Conservation (phyloP, 331 rosid genomes). For the Stylosanthes scabra region DNA sequence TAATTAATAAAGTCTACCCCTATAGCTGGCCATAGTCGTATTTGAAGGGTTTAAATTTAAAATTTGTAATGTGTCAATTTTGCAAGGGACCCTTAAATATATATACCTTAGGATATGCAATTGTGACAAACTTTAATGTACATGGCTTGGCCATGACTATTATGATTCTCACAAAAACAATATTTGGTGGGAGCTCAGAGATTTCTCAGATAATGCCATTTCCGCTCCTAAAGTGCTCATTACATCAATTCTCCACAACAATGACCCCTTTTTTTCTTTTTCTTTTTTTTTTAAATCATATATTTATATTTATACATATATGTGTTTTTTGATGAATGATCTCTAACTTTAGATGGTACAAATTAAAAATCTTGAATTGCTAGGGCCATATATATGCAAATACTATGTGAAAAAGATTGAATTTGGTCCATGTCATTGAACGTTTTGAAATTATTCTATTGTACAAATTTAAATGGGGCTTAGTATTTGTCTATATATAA, state of each 20-base stretch:
- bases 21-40: constrained; percentile 53
- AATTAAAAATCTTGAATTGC: constrained; percentile 31
- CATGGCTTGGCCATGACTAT: constrained; percentile 44
- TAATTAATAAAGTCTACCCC: constrained; percentile 39
- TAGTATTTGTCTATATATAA: constrained; percentile 28
- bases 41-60: constrained; percentile 34
- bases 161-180: constrained; percentile 51
- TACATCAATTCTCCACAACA: constrained; percentile 26
- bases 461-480: constrained; percentile 32
- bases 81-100: constrained; percentile 48
- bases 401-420: not conserved
- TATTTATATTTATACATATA: constrained; percentile 8
- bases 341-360: constrained; percentile 37
- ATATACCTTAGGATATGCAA: constrained; percentile 44
- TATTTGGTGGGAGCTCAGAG: constrained; percentile 48
- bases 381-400: constrained; percentile 34
- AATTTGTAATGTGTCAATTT: constrained; percentile 41
- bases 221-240: constrained; percentile 48
- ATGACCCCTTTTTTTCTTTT: constrained; percentile 8
- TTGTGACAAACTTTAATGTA: constrained; percentile 43
- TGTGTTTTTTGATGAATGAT: not conserved
- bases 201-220: constrained; percentile 35
- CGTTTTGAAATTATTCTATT: constrained; percentile 39
- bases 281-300: not conserved
- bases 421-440: constrained; percentile 40